Percentiles rank a stretch among this genome's conserved stretches.
phyloP scores from a whole-genome alignment of 805 yeast species.

The Teunomyces kruisii region DNA sequence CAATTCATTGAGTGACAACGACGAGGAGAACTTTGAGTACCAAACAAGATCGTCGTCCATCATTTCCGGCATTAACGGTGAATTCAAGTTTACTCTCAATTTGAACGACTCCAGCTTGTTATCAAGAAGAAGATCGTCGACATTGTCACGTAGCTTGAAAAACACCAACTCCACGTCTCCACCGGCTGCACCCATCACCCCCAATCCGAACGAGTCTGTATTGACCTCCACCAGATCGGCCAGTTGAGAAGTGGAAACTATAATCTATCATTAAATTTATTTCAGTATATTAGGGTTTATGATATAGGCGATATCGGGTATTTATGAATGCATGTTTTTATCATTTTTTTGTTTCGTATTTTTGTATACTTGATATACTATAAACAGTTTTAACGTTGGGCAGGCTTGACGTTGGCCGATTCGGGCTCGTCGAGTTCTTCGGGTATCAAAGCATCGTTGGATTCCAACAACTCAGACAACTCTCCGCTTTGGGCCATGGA shows the following conservation, averaged over 20 bases:
- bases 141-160: conserved; percentile 12
- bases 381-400: conserved; percentile 10
- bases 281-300: not conserved
- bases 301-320: not conserved
- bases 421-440: conserved; percentile 57
- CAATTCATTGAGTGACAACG: conserved; percentile 12
- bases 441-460: conserved; percentile 75
- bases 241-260: not conserved
- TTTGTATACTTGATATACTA: not conserved
- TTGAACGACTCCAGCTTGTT: conserved; percentile 64
- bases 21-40: conserved; percentile 23
- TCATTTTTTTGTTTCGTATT: not conserved
- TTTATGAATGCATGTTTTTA: not conserved
- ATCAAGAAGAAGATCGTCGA: conserved; percentile 50
- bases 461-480: conserved; percentile 77
- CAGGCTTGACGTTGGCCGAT: conserved; percentile 36
- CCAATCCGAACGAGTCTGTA: conserved; percentile 1
- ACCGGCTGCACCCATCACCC: not conserved
- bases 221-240: conserved; percentile 5
- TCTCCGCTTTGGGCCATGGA: conserved; percentile 93
- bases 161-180: conserved; percentile 7
- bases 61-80: conserved; percentile 39
- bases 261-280: not conserved
- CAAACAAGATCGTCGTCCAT: conserved; percentile 41
- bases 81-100: conserved; percentile 55